Evolutionary conservation across 2,329 filamentous ascomycete genomes (phyloP).

Genomic region (Rutstroemia sydowiana): DNA sequence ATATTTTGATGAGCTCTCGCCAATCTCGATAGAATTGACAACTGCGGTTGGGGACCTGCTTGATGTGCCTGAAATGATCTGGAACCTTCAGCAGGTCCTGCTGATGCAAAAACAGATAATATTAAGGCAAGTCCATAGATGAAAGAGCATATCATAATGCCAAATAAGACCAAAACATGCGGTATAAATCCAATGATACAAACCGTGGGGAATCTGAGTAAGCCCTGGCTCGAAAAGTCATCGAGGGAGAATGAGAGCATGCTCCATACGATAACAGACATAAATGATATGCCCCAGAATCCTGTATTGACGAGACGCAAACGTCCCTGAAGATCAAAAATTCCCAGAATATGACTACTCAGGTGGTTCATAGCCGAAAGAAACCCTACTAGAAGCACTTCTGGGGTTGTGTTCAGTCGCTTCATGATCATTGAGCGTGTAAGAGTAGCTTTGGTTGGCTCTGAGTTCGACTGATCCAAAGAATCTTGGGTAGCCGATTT

Average conservation of each 20-base stretch:
- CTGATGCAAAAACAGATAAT: conserved; percentile 59
- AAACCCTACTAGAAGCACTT: conserved; percentile 78
- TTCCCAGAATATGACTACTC: conserved; percentile 73
- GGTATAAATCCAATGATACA: conserved; percentile 94
- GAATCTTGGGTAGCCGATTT: conserved; percentile 15
- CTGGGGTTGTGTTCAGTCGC: conserved; percentile 79
- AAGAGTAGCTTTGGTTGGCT: conserved; percentile 40
- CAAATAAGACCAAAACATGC: conserved; percentile 76
- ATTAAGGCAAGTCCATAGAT: conserved; percentile 75
- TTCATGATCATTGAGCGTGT: conserved; percentile 63
- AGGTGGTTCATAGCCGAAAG: conserved; percentile 87
- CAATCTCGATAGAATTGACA: conserved; percentile 52
- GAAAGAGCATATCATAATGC: conserved; percentile 65
- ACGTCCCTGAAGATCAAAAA: conserved; percentile 70
- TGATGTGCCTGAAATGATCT: conserved; percentile 32
- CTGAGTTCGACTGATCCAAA: conserved; percentile 14
- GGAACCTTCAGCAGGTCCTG: conserved; percentile 18
- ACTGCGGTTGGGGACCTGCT: conserved; percentile 23
- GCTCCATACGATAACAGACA: conserved; percentile 76
- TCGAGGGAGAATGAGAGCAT: conserved; percentile 55
- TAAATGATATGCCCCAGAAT: conserved; percentile 86
- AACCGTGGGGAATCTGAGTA: conserved; percentile 85
- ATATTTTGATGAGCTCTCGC: conserved; percentile 74
- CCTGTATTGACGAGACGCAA: conserved; percentile 81
- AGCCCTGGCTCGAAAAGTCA: conserved; percentile 52